phyloP scores from a whole-genome alignment of 352 stramenopile species.

The Phytophthora niederhauseri region DNA sequence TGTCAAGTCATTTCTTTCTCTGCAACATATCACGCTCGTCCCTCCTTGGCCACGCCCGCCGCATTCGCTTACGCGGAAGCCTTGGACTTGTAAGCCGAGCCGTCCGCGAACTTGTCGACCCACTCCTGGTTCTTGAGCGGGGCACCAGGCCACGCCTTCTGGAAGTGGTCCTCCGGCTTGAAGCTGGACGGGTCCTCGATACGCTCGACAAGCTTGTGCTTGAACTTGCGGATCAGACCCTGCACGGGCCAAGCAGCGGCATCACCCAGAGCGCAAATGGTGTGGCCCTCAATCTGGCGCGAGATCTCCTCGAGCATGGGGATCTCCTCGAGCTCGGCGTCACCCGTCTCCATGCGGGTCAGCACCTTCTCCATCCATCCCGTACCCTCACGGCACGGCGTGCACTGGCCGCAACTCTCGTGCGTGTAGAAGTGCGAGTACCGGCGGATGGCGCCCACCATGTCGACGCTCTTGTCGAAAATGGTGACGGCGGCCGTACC shows the following conservation, averaged over 20 bases:
- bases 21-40: constrained; percentile 28
- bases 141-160: constrained; percentile 95
- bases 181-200: constrained; percentile 97
- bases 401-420: constrained; percentile 99
- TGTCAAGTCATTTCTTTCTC: constrained; percentile 34
- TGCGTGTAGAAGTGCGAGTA: constrained; percentile 99
- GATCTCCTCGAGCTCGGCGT: constrained; percentile 98
- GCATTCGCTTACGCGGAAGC: constrained; percentile 44
- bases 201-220: constrained; percentile 98
- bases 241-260: constrained; percentile 99
- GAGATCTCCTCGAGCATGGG: constrained; percentile 99
- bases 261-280: constrained; percentile 99
- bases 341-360: constrained; percentile 97
- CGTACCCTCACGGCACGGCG: constrained; percentile 98
- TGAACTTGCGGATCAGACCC: constrained; percentile 98
- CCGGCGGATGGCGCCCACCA: constrained; percentile 98
- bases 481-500: constrained; percentile 99
- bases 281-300: constrained; percentile 99
- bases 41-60: constrained; percentile 11
- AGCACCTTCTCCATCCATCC: constrained; percentile 98
- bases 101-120: constrained; percentile 93
- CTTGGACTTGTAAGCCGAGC: constrained; percentile 90
- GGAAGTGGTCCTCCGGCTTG: constrained; percentile 95
- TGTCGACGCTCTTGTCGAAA: constrained; percentile 99
- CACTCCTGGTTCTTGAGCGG: constrained; percentile 96